Conservation (phyloP, 2,329 filamentous ascomycete genomes). For the Xylaria sp. region DNA sequence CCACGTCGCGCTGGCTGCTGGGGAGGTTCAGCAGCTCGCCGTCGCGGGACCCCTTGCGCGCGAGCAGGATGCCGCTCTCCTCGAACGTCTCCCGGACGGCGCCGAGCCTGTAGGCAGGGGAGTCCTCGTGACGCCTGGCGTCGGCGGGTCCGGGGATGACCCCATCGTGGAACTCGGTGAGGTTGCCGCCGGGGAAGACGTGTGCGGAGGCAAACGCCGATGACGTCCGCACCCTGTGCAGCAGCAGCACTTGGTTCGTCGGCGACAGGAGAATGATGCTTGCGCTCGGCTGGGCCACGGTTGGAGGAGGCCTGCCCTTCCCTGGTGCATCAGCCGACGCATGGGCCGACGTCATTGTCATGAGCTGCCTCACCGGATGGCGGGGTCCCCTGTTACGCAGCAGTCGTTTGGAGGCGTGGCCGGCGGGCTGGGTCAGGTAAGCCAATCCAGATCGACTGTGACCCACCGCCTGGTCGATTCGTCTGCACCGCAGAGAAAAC, state of each 20-base stretch:
- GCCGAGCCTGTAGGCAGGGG: slow-evolving; percentile 73
- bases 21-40: slow-evolving; percentile 63
- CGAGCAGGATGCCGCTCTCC: slow-evolving; percentile 87
- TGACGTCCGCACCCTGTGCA: slow-evolving; percentile 82
- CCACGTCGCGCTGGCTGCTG: slow-evolving; percentile 63
- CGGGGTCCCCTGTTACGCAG: background rate
- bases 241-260: slow-evolving; percentile 81
- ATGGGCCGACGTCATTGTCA: slow-evolving; percentile 5
- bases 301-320: slow-evolving; percentile 41
- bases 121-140: slow-evolving; percentile 67
- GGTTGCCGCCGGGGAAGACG: slow-evolving; percentile 91
- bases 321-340: slow-evolving; percentile 4
- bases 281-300: slow-evolving; percentile 43
- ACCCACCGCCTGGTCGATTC: too few species aligned
- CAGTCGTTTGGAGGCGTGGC: too few species aligned
- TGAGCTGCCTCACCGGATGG: background rate
- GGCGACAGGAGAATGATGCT: slow-evolving; percentile 87
- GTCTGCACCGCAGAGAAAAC: too few species aligned
- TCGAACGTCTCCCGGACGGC: slow-evolving; percentile 94
- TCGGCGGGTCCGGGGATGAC: slow-evolving; percentile 48
- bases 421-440: too few species aligned
- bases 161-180: slow-evolving; percentile 78
- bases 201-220: slow-evolving; percentile 87
- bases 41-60: slow-evolving; percentile 45
- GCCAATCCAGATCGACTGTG: too few species aligned